Percentiles rank a stretch among this genome's conserved stretches.
These are phyloP conservation scores for Penicillium arizonense DNA, from an alignment of 495 filamentous ascomycete genomes.

Conservation along the genomic window DNA sequence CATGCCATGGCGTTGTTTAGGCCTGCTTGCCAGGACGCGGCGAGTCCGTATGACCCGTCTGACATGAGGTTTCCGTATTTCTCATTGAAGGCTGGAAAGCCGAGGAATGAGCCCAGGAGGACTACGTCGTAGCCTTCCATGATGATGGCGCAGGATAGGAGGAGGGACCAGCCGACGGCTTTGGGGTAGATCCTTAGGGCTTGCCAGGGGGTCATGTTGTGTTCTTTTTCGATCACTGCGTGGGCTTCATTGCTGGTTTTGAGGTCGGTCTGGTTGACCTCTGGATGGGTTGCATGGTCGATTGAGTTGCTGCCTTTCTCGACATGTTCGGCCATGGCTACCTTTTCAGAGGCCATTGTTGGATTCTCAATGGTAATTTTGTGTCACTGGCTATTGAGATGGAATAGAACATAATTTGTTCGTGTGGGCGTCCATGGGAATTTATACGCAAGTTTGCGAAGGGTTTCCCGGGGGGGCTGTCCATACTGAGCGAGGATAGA, in stretches of 20 bases:
- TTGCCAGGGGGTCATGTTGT: conserved; percentile 37
- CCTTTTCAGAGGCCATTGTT: conserved; percentile 3
- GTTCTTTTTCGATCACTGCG: conserved; percentile 22
- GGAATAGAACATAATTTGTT: not conserved
- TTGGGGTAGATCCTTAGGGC: conserved; percentile 51
- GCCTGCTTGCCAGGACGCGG: conserved; percentile 67
- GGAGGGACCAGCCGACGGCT: conserved; percentile 48
- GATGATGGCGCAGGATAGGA: conserved; percentile 47
- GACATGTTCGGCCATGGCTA: conserved; percentile 2
- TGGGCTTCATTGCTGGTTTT: conserved; percentile 23
- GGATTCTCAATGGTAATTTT: not conserved
- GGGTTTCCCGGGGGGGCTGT: not conserved
- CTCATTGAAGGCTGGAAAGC: conserved; percentile 52
- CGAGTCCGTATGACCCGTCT: conserved; percentile 46
- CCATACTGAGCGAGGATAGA: not conserved
- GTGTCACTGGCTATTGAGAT: not conserved
- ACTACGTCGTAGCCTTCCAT: conserved; percentile 56
- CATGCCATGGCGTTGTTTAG: conserved; percentile 61
- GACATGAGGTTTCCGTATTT: conserved; percentile 59
- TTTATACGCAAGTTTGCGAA: not conserved
- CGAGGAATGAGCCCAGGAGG: conserved; percentile 45
- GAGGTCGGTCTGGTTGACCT: not conserved
- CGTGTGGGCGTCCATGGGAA: not conserved
- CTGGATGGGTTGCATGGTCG: not conserved
- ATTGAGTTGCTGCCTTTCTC: conserved; percentile 1